phyloP scores from a whole-genome alignment of 2,329 filamentous ascomycete genomes.

The Gnomoniopsis sp. region DNA sequence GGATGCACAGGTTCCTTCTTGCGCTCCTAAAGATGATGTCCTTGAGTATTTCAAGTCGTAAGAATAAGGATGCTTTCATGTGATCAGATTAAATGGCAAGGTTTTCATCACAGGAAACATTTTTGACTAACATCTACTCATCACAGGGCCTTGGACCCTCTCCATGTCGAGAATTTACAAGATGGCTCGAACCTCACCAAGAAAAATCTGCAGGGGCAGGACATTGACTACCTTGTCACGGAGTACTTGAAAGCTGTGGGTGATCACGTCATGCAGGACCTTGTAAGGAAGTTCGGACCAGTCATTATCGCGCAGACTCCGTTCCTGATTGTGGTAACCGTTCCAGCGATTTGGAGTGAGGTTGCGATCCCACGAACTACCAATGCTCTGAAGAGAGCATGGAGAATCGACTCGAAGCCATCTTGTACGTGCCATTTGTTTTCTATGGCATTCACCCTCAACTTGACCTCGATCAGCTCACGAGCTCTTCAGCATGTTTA shows the following conservation, averaged over 20 bases:
- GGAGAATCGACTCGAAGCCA: slow-evolving; percentile 26
- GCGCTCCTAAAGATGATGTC: slow-evolving; percentile 35
- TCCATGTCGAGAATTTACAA: slow-evolving; percentile 24
- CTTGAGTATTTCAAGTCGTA: slow-evolving; percentile 51
- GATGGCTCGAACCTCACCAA: slow-evolving; percentile 24
- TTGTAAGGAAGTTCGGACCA: slow-evolving; percentile 39
- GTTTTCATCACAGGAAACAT: background rate
- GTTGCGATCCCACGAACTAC: slow-evolving; percentile 48
- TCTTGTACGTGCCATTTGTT: no score
- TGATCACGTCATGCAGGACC: slow-evolving; percentile 42
- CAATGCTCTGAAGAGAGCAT: slow-evolving; percentile 38
- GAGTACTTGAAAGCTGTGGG: slow-evolving; percentile 48
- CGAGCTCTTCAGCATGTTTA: no score
- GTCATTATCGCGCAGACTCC: slow-evolving; percentile 40
- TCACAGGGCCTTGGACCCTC: slow-evolving; percentile 28
- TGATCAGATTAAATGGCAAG: background rate
- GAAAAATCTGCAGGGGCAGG: slow-evolving; percentile 7
- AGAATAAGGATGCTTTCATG: slow-evolving; percentile 24
- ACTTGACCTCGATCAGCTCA: no score
- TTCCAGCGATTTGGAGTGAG: slow-evolving; percentile 58
- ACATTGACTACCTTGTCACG: slow-evolving; percentile 39
- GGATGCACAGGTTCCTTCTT: slow-evolving; percentile 45
- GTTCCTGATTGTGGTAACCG: slow-evolving; percentile 53
- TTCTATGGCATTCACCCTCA: no score
- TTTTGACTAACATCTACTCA: background rate